Evolutionary conservation across 2,329 filamentous ascomycete species (phyloP).

Genomic region (Aspergillus pseudoterreus): DNA sequence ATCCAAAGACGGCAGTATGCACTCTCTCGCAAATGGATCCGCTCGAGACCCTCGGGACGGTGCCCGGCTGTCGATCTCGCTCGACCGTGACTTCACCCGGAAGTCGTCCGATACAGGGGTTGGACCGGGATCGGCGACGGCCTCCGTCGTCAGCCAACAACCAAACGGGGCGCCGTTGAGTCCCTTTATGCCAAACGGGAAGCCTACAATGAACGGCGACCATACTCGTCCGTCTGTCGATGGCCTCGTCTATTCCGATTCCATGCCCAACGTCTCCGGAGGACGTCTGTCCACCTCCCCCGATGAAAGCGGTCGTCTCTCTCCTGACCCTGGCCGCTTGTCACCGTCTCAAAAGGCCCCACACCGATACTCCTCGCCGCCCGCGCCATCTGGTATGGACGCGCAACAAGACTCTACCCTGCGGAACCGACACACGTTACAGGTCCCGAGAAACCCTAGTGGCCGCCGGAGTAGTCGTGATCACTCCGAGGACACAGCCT

Average conservation of each 20-base stretch:
- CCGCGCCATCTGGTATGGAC: conserved; percentile 57
- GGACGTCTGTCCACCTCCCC: conserved; percentile 33
- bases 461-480: conserved; percentile 64
- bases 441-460: conserved; percentile 71
- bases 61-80: conserved; percentile 23
- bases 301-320: conserved; percentile 29
- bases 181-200: conserved; percentile 24
- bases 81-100: conserved; percentile 22
- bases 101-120: conserved; percentile 27
- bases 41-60: conserved; percentile 30
- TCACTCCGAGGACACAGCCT: conserved; percentile 59
- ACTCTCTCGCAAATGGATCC: conserved; percentile 42
- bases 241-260: conserved; percentile 26
- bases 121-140: conserved; percentile 22
- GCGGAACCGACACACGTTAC: conserved; percentile 81
- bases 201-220: conserved; percentile 31
- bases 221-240: conserved; percentile 27
- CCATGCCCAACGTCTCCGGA: conserved; percentile 24
- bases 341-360: conserved; percentile 23
- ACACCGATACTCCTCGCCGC: conserved; percentile 40
- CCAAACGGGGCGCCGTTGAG: conserved; percentile 23
- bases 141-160: conserved; percentile 22
- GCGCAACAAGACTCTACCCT: conserved; percentile 57
- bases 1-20: conserved; percentile 45
- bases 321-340: conserved; percentile 29